A percentile compares a stretch with the other conserved stretches of the same genome.
These are phyloP conservation scores for Coemansia sp. DNA, from an alignment of 192 early-diverging fungal genomes.

Conservation along the genomic window DNA sequence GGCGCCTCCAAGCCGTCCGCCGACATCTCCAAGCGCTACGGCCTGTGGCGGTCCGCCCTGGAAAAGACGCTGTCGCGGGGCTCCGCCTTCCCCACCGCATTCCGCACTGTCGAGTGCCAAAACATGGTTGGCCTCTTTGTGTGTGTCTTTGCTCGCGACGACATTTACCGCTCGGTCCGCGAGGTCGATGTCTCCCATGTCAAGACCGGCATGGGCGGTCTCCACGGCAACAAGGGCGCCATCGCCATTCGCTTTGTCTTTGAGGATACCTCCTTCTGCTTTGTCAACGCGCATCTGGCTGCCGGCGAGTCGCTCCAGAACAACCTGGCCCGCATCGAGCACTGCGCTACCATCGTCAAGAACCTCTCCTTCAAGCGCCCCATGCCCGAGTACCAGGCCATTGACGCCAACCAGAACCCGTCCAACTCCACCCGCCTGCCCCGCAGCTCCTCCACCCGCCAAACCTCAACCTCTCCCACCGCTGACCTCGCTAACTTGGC, in stretches of 20 bases:
- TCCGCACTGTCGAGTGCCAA: slow-evolving; percentile 65
- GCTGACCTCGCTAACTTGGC: slow-evolving; percentile 54
- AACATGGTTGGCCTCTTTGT: slow-evolving; percentile 90
- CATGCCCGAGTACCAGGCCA: not conserved
- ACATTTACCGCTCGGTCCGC: slow-evolving; percentile 50
- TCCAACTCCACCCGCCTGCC: too few species aligned
- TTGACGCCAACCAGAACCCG: not conserved
- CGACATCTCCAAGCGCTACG: slow-evolving; percentile 61
- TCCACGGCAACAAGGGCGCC: slow-evolving; percentile 94
- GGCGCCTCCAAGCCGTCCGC: slow-evolving; percentile 8
- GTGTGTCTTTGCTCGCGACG: slow-evolving; percentile 73
- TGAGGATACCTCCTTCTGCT: slow-evolving; percentile 79
- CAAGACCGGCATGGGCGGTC: slow-evolving; percentile 86
- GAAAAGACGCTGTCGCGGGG: slow-evolving; percentile 55
- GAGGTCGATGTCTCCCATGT: slow-evolving; percentile 66
- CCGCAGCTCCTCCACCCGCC: not conserved
- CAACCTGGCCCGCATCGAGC: slow-evolving; percentile 79
- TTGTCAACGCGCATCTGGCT: slow-evolving; percentile 89
- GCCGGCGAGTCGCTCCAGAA: slow-evolving; percentile 72
- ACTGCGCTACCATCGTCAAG: slow-evolving; percentile 52
- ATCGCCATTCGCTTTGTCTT: slow-evolving; percentile 76
- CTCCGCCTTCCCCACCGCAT: slow-evolving; percentile 46
- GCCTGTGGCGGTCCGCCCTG: slow-evolving; percentile 78
- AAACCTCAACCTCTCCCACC: slow-evolving; percentile 55
- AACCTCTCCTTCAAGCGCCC: slow-evolving; percentile 21